Evolutionary conservation across 2,329 filamentous ascomycete species (phyloP).

Genomic region (Trichoderma oligosporum): DNA sequence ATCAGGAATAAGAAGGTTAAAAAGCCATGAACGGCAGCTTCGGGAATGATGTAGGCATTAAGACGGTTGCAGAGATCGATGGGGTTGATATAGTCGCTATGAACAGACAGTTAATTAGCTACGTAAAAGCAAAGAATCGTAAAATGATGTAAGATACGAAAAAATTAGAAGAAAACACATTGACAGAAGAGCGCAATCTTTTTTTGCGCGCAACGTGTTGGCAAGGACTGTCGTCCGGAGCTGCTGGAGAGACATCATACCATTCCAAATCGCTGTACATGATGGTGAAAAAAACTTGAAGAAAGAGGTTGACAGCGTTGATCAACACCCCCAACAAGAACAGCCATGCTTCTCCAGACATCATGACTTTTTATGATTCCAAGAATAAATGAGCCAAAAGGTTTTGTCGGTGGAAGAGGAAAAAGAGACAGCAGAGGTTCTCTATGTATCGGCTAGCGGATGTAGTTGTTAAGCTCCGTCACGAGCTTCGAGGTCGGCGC

Average conservation of each 20-base stretch:
- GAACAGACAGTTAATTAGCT: conserved; percentile 8
- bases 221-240: not conserved
- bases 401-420: not conserved
- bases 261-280: conserved; percentile 99
- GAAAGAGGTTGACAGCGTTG: conserved; percentile 99
- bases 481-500: conserved; percentile 16
- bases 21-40: conserved; percentile 96
- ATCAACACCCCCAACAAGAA: conserved; percentile 97
- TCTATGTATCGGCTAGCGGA: not conserved
- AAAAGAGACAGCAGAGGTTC: not conserved
- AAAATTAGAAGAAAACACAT: conserved; percentile 23
- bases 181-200: not conserved
- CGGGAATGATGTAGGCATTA: conserved; percentile 98
- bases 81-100: conserved; percentile 98
- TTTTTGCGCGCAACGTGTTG: conserved; percentile 1
- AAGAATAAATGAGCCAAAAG: conserved; percentile 26
- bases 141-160: no score
- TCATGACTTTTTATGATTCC: conserved; percentile 42
- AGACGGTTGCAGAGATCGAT: conserved; percentile 99
- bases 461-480: conserved; percentile 14
- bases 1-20: conserved; percentile 93
- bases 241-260: conserved; percentile 50
- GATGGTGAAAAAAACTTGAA: conserved; percentile 99
- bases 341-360: conserved; percentile 98
- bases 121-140: not conserved